phyloP scores from a whole-genome alignment of 1,139 yeast genomes.

The Candida dubliniensis region DNA sequence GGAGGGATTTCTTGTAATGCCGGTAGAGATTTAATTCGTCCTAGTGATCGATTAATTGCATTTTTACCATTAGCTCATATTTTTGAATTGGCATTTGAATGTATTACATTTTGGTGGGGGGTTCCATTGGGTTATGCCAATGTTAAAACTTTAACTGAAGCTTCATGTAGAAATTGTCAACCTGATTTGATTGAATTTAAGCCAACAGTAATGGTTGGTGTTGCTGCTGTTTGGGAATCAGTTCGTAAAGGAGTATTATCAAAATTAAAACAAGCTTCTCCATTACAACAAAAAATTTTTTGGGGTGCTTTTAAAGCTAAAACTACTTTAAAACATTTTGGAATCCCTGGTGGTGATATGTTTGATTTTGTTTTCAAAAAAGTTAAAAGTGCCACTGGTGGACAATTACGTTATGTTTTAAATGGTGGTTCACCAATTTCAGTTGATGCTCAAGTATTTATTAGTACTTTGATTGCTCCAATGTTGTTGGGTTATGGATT shows the following conservation, averaged over 20 bases:
- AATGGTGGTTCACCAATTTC: conserved; percentile 97
- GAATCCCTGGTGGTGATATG: conserved; percentile 70
- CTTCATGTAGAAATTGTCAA: conserved; percentile 76
- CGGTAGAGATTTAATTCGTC: conserved; percentile 49
- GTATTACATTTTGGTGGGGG: conserved; percentile 85
- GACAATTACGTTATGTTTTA: conserved; percentile 66
- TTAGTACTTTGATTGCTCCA: conserved; percentile 77
- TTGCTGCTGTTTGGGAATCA: conserved; percentile 98
- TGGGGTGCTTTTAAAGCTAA: conserved; percentile 89
- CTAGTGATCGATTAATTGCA: conserved; percentile 72
- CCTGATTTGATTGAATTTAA: conserved; percentile 86
- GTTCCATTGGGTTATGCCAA: conserved; percentile 85
- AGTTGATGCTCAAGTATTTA: conserved; percentile 79
- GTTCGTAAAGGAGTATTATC: conserved; percentile 88
- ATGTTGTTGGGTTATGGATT: conserved; percentile 95
- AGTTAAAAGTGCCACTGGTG: conserved; percentile 95
- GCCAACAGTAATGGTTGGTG: conserved; percentile 97
- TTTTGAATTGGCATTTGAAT: conserved; percentile 87
- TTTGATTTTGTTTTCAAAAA: conserved; percentile 76
- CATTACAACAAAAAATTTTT: conserved; percentile 72
- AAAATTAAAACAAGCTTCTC: conserved; percentile 69
- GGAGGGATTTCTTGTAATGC: conserved; percentile 78
- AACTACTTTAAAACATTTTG: conserved; percentile 55
- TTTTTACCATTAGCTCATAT: conserved; percentile 96
- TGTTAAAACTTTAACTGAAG: conserved; percentile 86